These are phyloP conservation scores for Leccinum sublutescens DNA, from an alignment of 768 basidiomycete species.

Conservation along the genomic window DNA sequence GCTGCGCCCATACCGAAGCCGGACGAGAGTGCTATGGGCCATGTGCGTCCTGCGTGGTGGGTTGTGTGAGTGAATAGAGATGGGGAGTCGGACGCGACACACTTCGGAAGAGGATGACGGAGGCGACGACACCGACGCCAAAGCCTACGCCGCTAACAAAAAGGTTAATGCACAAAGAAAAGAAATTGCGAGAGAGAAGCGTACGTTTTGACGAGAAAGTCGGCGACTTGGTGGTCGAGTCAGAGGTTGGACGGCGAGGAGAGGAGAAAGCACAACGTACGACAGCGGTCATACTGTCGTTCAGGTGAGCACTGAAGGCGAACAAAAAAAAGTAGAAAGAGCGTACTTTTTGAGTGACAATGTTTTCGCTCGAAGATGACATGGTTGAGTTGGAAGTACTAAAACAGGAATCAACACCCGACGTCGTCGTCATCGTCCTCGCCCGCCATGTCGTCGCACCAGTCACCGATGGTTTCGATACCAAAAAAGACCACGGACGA, in stretches of 20 bases:
- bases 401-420: slow-evolving; percentile 26
- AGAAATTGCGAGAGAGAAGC: slow-evolving; percentile 30
- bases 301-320: background rate
- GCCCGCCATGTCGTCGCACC: slow-evolving; percentile 63
- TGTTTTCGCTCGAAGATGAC: slow-evolving; percentile 81
- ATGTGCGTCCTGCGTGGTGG: slow-evolving; percentile 71
- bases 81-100: slow-evolving; percentile 35
- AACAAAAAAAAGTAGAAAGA: background rate
- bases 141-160: slow-evolving; percentile 76
- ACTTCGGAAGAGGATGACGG: slow-evolving; percentile 91
- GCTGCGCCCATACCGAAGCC: slow-evolving; percentile 87
- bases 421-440: background rate
- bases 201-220: slow-evolving; percentile 84
- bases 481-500: slow-evolving; percentile 82
- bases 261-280: slow-evolving; percentile 52
- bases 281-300: slow-evolving; percentile 77
- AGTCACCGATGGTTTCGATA: slow-evolving; percentile 60
- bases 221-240: slow-evolving; percentile 52
- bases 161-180: slow-evolving; percentile 7
- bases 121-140: slow-evolving; percentile 83
- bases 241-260: slow-evolving; percentile 20
- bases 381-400: slow-evolving; percentile 49
- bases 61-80: slow-evolving; percentile 5
- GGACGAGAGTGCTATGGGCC: slow-evolving; percentile 84
- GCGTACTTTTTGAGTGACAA: slow-evolving; percentile 82